Evolutionary conservation across 306 rosid genomes (phyloP).

Genomic region (Alnus rubra): DNA sequence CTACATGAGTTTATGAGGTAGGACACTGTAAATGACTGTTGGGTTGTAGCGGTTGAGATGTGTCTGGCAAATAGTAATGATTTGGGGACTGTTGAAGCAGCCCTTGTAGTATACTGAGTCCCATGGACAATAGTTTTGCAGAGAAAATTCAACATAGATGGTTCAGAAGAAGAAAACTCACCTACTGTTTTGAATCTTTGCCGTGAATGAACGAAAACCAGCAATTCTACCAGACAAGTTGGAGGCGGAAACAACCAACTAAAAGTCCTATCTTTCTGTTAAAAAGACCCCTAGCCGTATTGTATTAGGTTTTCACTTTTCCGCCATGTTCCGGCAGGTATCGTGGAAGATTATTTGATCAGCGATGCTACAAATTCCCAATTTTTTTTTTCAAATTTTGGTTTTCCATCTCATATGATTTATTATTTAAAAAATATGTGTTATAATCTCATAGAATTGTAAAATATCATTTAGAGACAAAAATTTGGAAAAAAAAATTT

Average conservation of each 20-base stretch:
- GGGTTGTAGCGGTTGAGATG: background rate
- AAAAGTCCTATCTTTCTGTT: background rate
- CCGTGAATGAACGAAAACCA: background rate
- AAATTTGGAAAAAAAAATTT: no score
- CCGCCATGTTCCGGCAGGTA: no score
- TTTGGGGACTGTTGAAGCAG: background rate
- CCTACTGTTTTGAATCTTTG: background rate
- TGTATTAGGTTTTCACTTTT: background rate
- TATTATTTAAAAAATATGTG: no score
- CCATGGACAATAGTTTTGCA: background rate
- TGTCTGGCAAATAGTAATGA: background rate
- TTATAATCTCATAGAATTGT: no score
- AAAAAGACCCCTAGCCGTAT: background rate
- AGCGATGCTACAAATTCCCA: no score
- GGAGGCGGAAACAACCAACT: background rate
- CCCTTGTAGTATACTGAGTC: background rate
- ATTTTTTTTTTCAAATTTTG: no score
- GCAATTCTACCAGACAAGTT: background rate
- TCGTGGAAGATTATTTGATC: no score
- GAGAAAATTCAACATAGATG: background rate
- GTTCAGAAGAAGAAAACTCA: background rate
- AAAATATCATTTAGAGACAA: no score
- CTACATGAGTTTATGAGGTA: constrained; percentile 15
- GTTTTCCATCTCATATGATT: no score
- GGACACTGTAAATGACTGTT: background rate